Base-by-base conservation (phyloP, 2,329 filamentous ascomycete genomes). In the Microcyclosporella mali region DNA sequence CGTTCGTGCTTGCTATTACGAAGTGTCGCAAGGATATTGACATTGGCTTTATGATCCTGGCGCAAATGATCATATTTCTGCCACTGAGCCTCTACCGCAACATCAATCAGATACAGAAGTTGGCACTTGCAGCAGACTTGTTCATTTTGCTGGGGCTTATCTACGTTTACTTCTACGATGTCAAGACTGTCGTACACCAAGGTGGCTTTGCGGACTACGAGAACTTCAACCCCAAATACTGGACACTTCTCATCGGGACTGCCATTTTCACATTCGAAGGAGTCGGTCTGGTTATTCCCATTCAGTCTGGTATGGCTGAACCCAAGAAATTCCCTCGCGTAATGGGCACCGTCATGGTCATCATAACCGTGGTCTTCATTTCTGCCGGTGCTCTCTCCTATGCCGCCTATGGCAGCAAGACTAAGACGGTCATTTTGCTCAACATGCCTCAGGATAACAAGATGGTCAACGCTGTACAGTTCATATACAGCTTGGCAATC, bases 261-360 rank as follows among this genome's bases (percentile, higher is more conserved):
- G 92, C 94, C 19, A 97, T 98, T 63, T 98, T 98, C 70, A 97
- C 92, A 0, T 98, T 97, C 61, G 92, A 98, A 63, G 92, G 92
- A 19, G 94, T 98, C 48, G 94, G 92, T 10, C 79, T 98, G 37
- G 94, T 98, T 65, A 95, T 98, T 50, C 92, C 94, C 0, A 95
- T 98, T 47, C 94, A 98, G 66, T 89, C 94, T 59, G 94, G 89
- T 16, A 98, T 98, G 92, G 85, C 83, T 61, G 75, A 89, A 32
- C 94, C 90, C 0, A 74, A 82, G 52, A 90, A 94, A 63, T 98
- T 98, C 66, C 88, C 92, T 35, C 78, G 78, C 46, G 90, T 98
- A 36, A 80, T 98, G 52, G 84, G 82, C 37, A 77, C 81, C 31
- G 88, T 98, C 59, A 98, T 98, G 92, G 75, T 95, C 56, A 84